A percentile compares a stretch with the other conserved stretches of the same genome.
Conservation (phyloP, 75 land plant genomes). For the Sequoia sempervirens region DNA sequence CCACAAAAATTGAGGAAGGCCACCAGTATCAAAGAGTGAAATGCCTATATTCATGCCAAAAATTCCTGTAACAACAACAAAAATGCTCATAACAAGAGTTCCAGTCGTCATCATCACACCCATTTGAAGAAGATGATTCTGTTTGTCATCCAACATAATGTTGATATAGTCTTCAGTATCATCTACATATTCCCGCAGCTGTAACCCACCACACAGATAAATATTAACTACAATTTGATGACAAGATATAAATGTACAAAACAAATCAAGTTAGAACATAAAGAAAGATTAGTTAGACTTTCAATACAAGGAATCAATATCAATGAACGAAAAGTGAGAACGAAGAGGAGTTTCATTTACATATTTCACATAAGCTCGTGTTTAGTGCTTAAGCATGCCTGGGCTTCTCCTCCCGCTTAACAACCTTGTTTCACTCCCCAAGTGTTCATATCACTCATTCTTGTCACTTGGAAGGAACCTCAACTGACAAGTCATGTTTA, state of each 20-base stretch:
- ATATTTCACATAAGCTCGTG: no score
- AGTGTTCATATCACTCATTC: no score
- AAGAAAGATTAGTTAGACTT: no score
- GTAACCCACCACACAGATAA: background rate
- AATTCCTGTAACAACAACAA: constrained; percentile 37
- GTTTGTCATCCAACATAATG: constrained; percentile 53
- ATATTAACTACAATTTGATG: background rate
- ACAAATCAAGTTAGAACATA: no score
- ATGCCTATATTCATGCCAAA: constrained; percentile 85
- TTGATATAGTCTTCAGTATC: constrained; percentile 60
- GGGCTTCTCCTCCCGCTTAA: no score
- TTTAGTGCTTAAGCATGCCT: no score
- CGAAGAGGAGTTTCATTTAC: background rate
- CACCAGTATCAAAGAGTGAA: constrained; percentile 37
- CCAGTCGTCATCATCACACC: constrained; percentile 47
- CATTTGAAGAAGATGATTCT: constrained; percentile 48
- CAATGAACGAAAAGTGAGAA: background rate
- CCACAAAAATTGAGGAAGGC: constrained; percentile 41
- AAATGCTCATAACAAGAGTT: constrained; percentile 34
- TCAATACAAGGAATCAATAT: background rate
- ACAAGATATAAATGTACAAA: background rate
- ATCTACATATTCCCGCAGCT: constrained; percentile 50
- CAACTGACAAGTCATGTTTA: no score
- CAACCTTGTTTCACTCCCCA: no score
- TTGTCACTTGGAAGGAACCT: no score